A percentile compares a stretch with the other conserved stretches of the same genome.
Conservation (phyloP, 2,329 filamentous ascomycete species). For the Colletotrichum tropicale region DNA sequence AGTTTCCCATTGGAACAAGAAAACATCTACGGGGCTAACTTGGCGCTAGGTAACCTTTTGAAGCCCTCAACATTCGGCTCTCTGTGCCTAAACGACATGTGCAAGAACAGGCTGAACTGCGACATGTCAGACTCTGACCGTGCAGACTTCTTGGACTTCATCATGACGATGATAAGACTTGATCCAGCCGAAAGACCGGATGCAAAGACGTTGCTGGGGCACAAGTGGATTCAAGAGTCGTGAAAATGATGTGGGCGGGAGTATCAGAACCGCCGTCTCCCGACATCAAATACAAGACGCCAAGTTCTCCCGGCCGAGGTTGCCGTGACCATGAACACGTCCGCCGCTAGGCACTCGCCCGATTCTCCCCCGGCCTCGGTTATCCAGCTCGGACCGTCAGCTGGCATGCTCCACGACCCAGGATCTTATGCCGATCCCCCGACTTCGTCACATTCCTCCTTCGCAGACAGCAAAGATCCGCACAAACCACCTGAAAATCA, state of each 20-base stretch:
- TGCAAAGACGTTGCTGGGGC: background rate
- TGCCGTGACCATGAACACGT: background rate
- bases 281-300: accelerated
- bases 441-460: background rate
- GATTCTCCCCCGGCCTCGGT: background rate
- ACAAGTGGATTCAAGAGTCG: background rate
- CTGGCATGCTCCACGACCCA: background rate
- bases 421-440: background rate
- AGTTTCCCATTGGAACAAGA: accelerated
- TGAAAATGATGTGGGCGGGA: background rate
- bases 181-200: background rate
- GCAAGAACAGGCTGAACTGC: background rate
- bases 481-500: background rate
- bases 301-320: background rate
- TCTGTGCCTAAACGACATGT: background rate
- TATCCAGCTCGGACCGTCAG: background rate
- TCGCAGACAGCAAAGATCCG: background rate
- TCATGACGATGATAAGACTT: background rate
- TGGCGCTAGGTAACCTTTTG: background rate
- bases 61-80: background rate
- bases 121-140: background rate
- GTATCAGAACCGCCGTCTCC: background rate
- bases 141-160: background rate
- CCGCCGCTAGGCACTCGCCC: background rate
- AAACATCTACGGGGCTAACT: background rate